Conservation (phyloP, 306 rosid species). For the Cotoneaster glaucophyllus region DNA sequence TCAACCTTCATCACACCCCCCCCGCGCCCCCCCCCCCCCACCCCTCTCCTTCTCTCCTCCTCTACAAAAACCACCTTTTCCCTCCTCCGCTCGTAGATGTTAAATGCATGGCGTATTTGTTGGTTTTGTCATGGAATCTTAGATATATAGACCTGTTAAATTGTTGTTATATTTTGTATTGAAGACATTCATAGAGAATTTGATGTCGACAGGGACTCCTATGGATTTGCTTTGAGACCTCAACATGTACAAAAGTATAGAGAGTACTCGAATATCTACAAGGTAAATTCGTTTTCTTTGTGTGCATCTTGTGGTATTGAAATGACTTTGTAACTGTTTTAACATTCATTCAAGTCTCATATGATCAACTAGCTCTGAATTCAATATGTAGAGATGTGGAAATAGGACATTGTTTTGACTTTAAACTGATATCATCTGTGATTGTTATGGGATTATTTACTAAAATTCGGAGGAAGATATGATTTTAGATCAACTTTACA, state of each 20-base stretch:
- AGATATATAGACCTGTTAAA: not conserved
- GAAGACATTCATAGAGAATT: not conserved
- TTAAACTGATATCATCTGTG: not conserved
- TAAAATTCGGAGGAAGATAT: not conserved
- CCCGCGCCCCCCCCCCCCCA: no score
- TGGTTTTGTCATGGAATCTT: not conserved
- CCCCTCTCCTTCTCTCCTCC: no score
- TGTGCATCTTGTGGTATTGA: not conserved
- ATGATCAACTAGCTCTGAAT: not conserved
- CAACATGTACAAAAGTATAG: conserved; percentile 71
- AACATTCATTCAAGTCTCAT: not conserved
- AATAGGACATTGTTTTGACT: not conserved
- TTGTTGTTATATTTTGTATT: not conserved
- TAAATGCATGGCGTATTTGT: not conserved
- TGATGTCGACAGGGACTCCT: conserved; percentile 56
- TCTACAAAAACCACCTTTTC: not conserved
- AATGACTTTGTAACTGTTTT: not conserved
- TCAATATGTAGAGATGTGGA: not conserved
- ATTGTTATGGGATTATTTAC: not conserved
- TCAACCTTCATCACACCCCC: not conserved
- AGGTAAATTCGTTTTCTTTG: conserved; percentile 33
- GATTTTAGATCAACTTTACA: not conserved
- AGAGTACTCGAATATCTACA: conserved; percentile 60
- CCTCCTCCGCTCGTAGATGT: not conserved
- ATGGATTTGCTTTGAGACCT: conserved; percentile 96